Evolutionary conservation across 2,329 filamentous ascomycete genomes (phyloP), one percentile per base, ranked within the genome.

Genomic region (Cercospora sp.): DNA sequence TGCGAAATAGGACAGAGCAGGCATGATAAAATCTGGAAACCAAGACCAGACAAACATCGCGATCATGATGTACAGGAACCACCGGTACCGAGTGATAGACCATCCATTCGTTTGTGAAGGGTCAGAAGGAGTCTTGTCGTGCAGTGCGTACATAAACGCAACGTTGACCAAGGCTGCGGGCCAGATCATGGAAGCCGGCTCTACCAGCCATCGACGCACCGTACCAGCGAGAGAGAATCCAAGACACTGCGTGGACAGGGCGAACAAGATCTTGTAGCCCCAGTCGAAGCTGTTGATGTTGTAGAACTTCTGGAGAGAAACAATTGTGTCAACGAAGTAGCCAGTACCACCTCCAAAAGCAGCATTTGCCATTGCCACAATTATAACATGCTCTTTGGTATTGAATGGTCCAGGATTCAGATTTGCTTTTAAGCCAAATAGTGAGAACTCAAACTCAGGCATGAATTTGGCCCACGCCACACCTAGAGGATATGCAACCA

Each of bases 121-220:
- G n/a, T 70, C 69, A 18, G 51, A 67, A 2, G 61, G 57, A 74
- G n/a, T 67, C 10, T 67, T 62, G 49, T 73, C 74, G 37, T 96
- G 93, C 60, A 97, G 84, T 0, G 92, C 92, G 55, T 69, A 66
- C 64, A 70, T 70, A 63, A 72, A 69, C 3, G 32, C 69, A 93
- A 94, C 76, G 91, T 90, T 2, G 91, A 94, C 93, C 66, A 97
- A 83, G 0, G 92, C 95, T n/a, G 90, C 89, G 0, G 93, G 93
- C 93, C 93, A 97, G 60, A 96, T 93, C 92, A 96, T 96, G 67
- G 92, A 91, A 71, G 91, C 91, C 0, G 93, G 93, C 28, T 91
- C 88, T 32, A 96, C 93, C 6, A 96, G 84, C 77, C 93, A 95
- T 61, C 91, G 88, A 66, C 92, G 85, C 0, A 92, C 91, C 57